Percentiles rank a stretch among this genome's conserved stretches.
These are phyloP conservation scores for Daucus carota DNA, from an alignment of 129 eudicot species.

Conservation along the genomic window DNA sequence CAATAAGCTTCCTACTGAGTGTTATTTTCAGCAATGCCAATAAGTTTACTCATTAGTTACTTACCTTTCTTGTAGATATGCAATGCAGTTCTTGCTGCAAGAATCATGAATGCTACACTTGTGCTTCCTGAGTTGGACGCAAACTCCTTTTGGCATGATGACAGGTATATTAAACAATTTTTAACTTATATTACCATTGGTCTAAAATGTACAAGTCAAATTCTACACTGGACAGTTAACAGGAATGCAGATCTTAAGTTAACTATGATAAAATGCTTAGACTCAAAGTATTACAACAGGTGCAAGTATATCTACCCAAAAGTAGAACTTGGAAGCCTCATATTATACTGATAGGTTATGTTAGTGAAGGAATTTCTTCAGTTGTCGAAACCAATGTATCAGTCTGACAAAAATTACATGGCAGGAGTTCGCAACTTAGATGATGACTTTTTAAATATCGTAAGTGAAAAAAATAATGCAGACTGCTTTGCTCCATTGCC, in stretches of 20 bases:
- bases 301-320: not conserved
- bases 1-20: not conserved
- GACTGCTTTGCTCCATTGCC: not conserved
- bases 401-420: not conserved
- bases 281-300: not conserved
- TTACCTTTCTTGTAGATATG: slow-evolving; percentile 50
- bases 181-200: not conserved
- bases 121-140: slow-evolving; percentile 97
- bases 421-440: not conserved
- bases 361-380: not conserved
- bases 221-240: not conserved
- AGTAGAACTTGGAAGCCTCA: not conserved
- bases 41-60: not conserved
- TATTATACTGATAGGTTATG: not conserved
- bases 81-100: slow-evolving; percentile 97
- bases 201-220: not conserved
- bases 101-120: slow-evolving; percentile 96
- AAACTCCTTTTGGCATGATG: slow-evolving; percentile 91
- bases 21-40: not conserved
- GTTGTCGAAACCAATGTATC: not conserved
- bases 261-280: not conserved
- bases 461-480: not conserved
- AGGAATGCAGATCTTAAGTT: not conserved
- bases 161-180: slow-evolving; percentile 42
- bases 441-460: not conserved